phyloP scores from a whole-genome alignment of 208 protist genomes.

The Trypanosoma lewisi region DNA sequence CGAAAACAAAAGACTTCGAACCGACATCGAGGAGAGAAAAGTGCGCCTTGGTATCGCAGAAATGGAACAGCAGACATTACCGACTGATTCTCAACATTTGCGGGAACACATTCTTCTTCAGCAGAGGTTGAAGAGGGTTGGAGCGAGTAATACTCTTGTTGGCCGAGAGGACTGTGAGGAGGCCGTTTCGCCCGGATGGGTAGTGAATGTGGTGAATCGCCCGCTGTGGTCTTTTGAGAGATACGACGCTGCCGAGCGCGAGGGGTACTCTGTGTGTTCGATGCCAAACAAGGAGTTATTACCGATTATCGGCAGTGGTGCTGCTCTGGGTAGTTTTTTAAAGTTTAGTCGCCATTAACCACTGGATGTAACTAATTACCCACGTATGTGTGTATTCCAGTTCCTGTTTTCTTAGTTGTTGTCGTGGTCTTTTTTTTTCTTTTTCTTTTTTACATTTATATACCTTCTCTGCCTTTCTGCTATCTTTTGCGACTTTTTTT shows the following conservation, averaged over 20 bases:
- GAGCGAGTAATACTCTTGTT: too few species aligned
- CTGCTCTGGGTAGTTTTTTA: not conserved
- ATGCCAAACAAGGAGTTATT: not conserved
- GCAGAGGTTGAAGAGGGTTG: too few species aligned
- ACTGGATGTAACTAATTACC: not conserved
- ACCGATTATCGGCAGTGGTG: not conserved
- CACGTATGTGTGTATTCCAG: not conserved
- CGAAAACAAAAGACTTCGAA: slow-evolving; percentile 13
- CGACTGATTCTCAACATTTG: not conserved
- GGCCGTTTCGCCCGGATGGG: too few species aligned
- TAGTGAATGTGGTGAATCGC: too few species aligned
- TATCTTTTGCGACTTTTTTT: not conserved
- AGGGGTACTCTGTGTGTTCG: not conserved
- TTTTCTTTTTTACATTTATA: slow-evolving; percentile 10
- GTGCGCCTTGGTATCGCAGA: slow-evolving; percentile 14
- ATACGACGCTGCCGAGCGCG: not conserved
- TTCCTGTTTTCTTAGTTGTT: not conserved
- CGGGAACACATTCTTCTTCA: not conserved
- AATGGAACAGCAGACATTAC: slow-evolving; percentile 15
- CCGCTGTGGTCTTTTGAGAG: not conserved
- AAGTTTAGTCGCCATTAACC: not conserved
- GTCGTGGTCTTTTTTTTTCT: not conserved
- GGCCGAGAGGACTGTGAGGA: too few species aligned
- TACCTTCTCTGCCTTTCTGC: not conserved
- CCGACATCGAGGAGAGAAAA: not conserved